phyloP scores from a whole-genome alignment of 108 stramenopile species.

The Cyclotella cryptica region DNA sequence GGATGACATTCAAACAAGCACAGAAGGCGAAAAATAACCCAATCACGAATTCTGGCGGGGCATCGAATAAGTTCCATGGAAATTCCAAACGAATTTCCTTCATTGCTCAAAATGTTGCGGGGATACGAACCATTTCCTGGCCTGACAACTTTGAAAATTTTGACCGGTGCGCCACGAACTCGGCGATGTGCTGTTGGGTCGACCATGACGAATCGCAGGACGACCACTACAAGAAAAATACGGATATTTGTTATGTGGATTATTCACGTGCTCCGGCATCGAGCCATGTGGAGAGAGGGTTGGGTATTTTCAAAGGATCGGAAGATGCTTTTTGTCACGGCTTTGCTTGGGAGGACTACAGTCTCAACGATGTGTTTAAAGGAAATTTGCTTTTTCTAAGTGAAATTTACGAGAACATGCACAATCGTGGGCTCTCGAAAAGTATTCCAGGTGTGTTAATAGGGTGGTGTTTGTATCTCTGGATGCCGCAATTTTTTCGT shows the following conservation, averaged over 20 bases:
- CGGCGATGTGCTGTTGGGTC: constrained; percentile 17
- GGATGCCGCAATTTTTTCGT: neutral
- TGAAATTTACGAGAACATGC: constrained; percentile 12
- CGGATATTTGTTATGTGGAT: constrained; percentile 4
- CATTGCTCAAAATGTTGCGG: neutral
- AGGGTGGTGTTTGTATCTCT: neutral
- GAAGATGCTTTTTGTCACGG: constrained; percentile 10
- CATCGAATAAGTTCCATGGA: neutral
- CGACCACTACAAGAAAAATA: neutral
- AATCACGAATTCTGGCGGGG: neutral
- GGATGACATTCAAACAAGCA: neutral
- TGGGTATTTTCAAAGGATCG: neutral
- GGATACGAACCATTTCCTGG: neutral
- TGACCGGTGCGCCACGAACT: neutral
- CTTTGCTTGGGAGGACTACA: constrained; percentile 5
- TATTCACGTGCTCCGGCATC: constrained; percentile 7
- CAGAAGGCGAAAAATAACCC: neutral
- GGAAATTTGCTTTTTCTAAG: constrained; percentile 10
- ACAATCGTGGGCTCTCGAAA: neutral
- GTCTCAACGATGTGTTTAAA: constrained; percentile 2
- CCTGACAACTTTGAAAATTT: constrained; percentile 7
- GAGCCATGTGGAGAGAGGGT: neutral
- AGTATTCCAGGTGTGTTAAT: constrained; percentile 5
- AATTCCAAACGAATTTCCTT: neutral
- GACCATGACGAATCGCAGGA: neutral